Evolutionary conservation across 2,329 filamentous ascomycete species (phyloP).

Genomic region (Colletotrichum musae): DNA sequence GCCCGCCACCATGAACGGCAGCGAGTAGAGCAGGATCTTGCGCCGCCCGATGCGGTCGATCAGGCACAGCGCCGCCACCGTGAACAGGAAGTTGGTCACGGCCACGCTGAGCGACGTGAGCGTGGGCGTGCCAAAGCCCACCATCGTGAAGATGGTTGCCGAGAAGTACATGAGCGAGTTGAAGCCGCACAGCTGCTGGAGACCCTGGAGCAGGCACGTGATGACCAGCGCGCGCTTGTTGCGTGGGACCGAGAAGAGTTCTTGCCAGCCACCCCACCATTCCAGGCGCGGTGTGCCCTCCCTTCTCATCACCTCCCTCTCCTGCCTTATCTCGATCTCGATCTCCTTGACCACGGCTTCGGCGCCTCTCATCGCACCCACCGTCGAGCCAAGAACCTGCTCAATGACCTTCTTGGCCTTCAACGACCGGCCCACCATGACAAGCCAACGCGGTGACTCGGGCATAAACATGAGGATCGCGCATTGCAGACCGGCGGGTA

Average conservation of each 20-base stretch:
- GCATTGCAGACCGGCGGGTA: conserved; percentile 82
- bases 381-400: conserved; percentile 71
- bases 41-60: conserved; percentile 87
- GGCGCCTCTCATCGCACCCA: conserved; percentile 64
- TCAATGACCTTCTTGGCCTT: conserved; percentile 77
- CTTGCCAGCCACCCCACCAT: conserved; percentile 64
- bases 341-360: conserved; percentile 77
- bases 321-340: conserved; percentile 80
- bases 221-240: conserved; percentile 85
- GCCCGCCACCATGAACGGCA: conserved; percentile 86
- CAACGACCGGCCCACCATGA: conserved; percentile 74
- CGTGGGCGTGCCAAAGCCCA: conserved; percentile 85
- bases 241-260: conserved; percentile 70
- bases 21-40: conserved; percentile 83
- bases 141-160: conserved; percentile 82
- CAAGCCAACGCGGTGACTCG: conserved; percentile 90
- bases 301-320: conserved; percentile 68
- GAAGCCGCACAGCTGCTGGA: conserved; percentile 92
- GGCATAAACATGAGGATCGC: conserved; percentile 80
- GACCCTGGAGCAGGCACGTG: conserved; percentile 86
- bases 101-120: conserved; percentile 86
- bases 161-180: conserved; percentile 96
- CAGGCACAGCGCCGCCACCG: conserved; percentile 79
- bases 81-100: conserved; percentile 86
- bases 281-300: conserved; percentile 51